Evolutionary conservation across 495 filamentous ascomycete genomes (phyloP).

Genomic region (Neurospora cerealis): DNA sequence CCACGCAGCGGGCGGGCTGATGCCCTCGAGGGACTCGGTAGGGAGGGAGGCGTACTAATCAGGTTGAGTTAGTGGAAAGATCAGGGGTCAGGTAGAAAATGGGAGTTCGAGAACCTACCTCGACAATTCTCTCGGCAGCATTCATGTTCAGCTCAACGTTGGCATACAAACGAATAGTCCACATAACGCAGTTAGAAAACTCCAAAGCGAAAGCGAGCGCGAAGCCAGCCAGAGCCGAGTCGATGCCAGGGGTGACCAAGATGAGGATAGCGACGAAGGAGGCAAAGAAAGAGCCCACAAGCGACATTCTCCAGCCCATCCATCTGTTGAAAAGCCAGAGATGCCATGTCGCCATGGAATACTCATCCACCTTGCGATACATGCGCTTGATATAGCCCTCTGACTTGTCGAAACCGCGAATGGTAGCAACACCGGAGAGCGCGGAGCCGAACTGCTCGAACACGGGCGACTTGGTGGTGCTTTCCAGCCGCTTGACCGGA

Average conservation of each 20-base stretch:
- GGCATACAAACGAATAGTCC: slow-evolving; percentile 51
- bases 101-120: slow-evolving; percentile 23
- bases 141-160: slow-evolving; percentile 76
- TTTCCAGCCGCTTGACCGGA: slow-evolving; percentile 68
- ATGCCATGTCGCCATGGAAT: slow-evolving; percentile 52
- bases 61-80: not conserved
- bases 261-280: slow-evolving; percentile 54
- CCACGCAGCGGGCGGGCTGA: slow-evolving; percentile 65
- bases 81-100: not conserved
- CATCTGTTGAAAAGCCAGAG: slow-evolving; percentile 64
- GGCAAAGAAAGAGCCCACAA: slow-evolving; percentile 63
- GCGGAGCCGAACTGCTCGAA: slow-evolving; percentile 68
- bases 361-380: slow-evolving; percentile 55
- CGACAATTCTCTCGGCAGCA: slow-evolving; percentile 68
- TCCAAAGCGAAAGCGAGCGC: slow-evolving; percentile 53
- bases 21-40: slow-evolving; percentile 54
- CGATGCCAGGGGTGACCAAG: slow-evolving; percentile 51
- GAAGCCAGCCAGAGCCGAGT: slow-evolving; percentile 72
- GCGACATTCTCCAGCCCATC: slow-evolving; percentile 61
- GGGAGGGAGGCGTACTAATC: slow-evolving; percentile 53
- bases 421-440: slow-evolving; percentile 62
- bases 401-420: slow-evolving; percentile 60
- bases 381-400: slow-evolving; percentile 56
- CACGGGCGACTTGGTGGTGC: slow-evolving; percentile 61
- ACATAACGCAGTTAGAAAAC: slow-evolving; percentile 43